Evolutionary conservation across 2,329 filamentous ascomycete genomes (phyloP), one percentile per base, ranked within the genome.

Genomic region (Talaromyces sp.): DNA sequence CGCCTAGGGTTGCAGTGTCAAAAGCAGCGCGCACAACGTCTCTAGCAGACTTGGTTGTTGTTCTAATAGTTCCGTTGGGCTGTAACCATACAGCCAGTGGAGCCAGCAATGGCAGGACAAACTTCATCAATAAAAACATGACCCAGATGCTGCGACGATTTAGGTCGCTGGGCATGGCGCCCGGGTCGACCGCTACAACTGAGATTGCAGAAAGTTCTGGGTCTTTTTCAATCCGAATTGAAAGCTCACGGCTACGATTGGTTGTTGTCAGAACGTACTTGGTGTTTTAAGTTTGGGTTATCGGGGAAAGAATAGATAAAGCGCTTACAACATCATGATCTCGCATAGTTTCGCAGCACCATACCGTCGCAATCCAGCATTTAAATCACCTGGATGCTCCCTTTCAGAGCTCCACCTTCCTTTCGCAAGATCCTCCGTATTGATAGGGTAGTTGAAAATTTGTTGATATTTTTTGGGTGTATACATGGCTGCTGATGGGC

Each of bases 331-430:
- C 65, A 77, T 67, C 72, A 77, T 76, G 11, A 77, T 65, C 19
- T 62, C 65, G 62, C 69, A 77, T 8, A 77, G 68, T 61, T 76
- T 78, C 38, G 71, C 68, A n/a, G 73, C 75, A 9, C 74, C 75
- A 56, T 78, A 77, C 29, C 75, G 70, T 21, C 74, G 68, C 58
- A 64, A 70, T 10, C 73, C 75, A 3, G 41, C 41, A 32, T 66
- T 62, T 3, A 68, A 62, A 9, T 61, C 58, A 0, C 64, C 62
- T 1, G 67, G 50, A 43, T 73, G 72, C 32, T 72, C 70, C 38
- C 54, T 27, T 29, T 32, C 41, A n/a, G 60, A 26, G 32, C 52
- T 59, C 60, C 56, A 61, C 7, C 52, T 61, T 41, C 56, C 56
- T 21, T 56, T 56, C 24, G 57, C 60, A 31, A 61, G 38, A 9